Conservation (phyloP, 352 stramenopile genomes). For the Phytophthora capsici region DNA sequence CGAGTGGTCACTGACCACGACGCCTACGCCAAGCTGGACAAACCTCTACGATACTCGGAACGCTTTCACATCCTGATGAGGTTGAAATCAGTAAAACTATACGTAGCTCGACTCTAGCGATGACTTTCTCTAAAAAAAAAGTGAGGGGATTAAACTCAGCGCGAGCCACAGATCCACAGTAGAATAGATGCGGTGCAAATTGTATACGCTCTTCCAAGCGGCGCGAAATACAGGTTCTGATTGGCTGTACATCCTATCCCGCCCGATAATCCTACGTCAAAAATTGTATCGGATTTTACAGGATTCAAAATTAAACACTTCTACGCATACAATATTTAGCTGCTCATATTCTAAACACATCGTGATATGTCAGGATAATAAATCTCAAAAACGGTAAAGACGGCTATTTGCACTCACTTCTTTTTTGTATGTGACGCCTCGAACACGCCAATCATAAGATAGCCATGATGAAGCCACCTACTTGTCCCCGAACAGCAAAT, state of each 20-base stretch:
- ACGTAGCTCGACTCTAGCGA: not conserved
- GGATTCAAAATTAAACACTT: too few species aligned
- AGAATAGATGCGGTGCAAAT: not conserved
- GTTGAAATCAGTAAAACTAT: too few species aligned
- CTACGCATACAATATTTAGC: too few species aligned
- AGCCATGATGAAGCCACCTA: slow-evolving; percentile 15
- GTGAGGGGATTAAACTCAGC: too few species aligned
- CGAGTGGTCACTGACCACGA: too few species aligned
- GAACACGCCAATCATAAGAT: slow-evolving; percentile 25
- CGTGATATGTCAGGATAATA: too few species aligned
- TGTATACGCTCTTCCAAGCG: not conserved
- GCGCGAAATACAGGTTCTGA: slow-evolving; percentile 8
- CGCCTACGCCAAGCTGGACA: not conserved
- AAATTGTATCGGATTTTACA: not conserved
- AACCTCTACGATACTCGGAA: not conserved
- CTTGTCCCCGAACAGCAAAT: slow-evolving; percentile 25
- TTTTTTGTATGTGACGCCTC: slow-evolving; percentile 6
- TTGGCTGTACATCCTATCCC: not conserved
- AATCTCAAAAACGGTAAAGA: slow-evolving; percentile 4
- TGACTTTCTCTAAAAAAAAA: slow-evolving; percentile 1
- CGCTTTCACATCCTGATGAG: slow-evolving; percentile 7
- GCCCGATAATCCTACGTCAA: not conserved
- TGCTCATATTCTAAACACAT: too few species aligned
- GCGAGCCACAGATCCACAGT: slow-evolving; percentile 3
- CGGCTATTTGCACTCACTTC: not conserved